Base-by-base conservation (phyloP, 1,139 yeast genomes). In the Pichia sp. region DNA sequence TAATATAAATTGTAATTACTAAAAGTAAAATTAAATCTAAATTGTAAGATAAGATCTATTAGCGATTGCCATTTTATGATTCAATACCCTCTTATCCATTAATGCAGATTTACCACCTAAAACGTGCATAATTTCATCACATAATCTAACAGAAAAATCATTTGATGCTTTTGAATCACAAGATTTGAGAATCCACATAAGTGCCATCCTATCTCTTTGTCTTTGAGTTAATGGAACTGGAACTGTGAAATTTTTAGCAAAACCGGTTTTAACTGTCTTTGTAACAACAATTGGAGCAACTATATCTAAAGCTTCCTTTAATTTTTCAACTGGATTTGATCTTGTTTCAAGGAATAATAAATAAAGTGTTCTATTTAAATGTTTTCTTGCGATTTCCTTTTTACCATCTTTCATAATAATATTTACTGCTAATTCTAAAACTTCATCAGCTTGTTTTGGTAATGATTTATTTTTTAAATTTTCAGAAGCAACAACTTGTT, bases 381-480 rank as follows among this genome's bases (percentile, higher is more conserved):
- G 73, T 59, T 77, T 83, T 63, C 83, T 85, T 1, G 98, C 97
- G 47, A 75, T 72, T 47, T 88, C 79, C 66, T 90, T 92, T 66
- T 83, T 82, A 45, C 99, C 99, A 62, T 87, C 83, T 63, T 88
- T 81, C 98, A 94, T 94, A 52, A 92, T 81, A 69, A 89, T 76
- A 65, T 90, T 88, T 49, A 87, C 82, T 59, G 92, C 78, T 58
- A 86, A 86, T 47, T 83, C 81, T 47, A 92, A 75, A 34, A 83
- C 78, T 18, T 86, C 84, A 58, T 90, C 95, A 35, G 72, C 69
- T 58, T 75, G 72, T 30, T 72, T 64, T 25, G 96, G 96, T 35
- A 87, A 69, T 27, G 79, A 76, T 51, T 73, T 69, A 40, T 69
- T 73, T 49, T 75, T 70, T 50, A 83, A 69, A 10, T 62, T 66